Evolutionary conservation across 2,329 filamentous ascomycete genomes (phyloP).

Genomic region (Monilinia fructicola): DNA sequence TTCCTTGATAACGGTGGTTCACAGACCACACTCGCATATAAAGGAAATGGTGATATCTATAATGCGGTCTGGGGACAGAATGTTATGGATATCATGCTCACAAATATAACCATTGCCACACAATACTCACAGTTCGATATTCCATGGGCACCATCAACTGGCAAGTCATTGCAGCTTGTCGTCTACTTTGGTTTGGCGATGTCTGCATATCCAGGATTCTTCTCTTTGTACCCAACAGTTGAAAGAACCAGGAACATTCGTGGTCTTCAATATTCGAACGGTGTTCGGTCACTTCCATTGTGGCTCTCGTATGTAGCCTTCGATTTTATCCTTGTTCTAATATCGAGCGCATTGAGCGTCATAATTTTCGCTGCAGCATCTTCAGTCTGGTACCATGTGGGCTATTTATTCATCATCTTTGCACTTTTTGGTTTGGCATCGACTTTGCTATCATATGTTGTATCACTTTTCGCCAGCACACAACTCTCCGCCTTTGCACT

Average conservation of each 20-base stretch:
- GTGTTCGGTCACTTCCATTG: conserved; percentile 75
- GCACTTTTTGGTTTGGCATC: conserved; percentile 78
- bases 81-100: conserved; percentile 62
- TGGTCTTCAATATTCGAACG: conserved; percentile 87
- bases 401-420: conserved; percentile 79
- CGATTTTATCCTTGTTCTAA: conserved; percentile 73
- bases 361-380: conserved; percentile 65
- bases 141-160: conserved; percentile 67
- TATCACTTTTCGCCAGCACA: conserved; percentile 76
- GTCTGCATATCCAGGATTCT: conserved; percentile 79
- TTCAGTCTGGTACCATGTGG: conserved; percentile 74
- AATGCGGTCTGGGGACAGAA: conserved; percentile 64
- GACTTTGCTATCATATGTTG: conserved; percentile 72
- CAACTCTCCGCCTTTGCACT: conserved; percentile 85
- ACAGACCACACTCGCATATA: conserved; percentile 68
- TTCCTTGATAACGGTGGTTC: conserved; percentile 66
- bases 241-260: conserved; percentile 78
- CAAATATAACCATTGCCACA: conserved; percentile 67
- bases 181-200: conserved; percentile 80
- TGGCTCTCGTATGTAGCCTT: conserved; percentile 83
- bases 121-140: conserved; percentile 74
- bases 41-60: conserved; percentile 59
- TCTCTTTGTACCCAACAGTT: conserved; percentile 83
- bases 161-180: conserved; percentile 74
- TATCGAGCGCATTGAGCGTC: conserved; percentile 63